phyloP scores from a whole-genome alignment of 345 rosid species.

The Gossypium thurberi region DNA sequence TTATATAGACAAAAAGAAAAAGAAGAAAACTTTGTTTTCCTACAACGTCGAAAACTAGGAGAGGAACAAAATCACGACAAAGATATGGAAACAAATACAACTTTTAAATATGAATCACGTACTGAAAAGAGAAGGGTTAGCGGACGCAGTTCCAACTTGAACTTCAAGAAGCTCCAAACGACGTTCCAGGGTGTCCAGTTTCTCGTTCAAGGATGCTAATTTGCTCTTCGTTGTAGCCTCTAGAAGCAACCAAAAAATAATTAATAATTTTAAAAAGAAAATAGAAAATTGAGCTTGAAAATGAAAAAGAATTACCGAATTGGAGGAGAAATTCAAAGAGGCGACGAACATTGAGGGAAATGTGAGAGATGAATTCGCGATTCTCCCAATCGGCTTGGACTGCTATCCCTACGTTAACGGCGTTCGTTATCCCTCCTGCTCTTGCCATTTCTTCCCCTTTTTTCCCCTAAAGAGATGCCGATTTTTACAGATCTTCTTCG shows the following conservation, averaged over 20 bases:
- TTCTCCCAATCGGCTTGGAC: slow-evolving; percentile 99
- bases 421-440: slow-evolving; percentile 96
- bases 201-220: slow-evolving; percentile 73
- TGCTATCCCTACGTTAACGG: slow-evolving; percentile 98
- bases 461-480: background rate
- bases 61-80: background rate
- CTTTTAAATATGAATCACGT: slow-evolving; percentile 29
- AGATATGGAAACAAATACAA: slow-evolving; percentile 5
- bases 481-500: background rate
- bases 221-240: slow-evolving; percentile 93
- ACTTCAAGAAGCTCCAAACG: slow-evolving; percentile 84
- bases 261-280: background rate
- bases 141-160: slow-evolving; percentile 82
- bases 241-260: slow-evolving; percentile 13
- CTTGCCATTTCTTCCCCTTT: slow-evolving; percentile 53
- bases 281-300: background rate
- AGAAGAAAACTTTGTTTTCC: background rate
- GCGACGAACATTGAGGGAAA: slow-evolving; percentile 97
- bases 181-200: slow-evolving; percentile 81
- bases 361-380: slow-evolving; percentile 93
- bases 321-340: slow-evolving; percentile 96
- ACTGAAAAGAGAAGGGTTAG: slow-evolving; percentile 73
- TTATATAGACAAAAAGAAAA: background rate
- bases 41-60: background rate
- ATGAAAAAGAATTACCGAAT: slow-evolving; percentile 43